These are phyloP conservation scores for Polytrichum commune DNA, from an alignment of 225 moss, liverwort and hornwort genomes.

Conservation along the genomic window DNA sequence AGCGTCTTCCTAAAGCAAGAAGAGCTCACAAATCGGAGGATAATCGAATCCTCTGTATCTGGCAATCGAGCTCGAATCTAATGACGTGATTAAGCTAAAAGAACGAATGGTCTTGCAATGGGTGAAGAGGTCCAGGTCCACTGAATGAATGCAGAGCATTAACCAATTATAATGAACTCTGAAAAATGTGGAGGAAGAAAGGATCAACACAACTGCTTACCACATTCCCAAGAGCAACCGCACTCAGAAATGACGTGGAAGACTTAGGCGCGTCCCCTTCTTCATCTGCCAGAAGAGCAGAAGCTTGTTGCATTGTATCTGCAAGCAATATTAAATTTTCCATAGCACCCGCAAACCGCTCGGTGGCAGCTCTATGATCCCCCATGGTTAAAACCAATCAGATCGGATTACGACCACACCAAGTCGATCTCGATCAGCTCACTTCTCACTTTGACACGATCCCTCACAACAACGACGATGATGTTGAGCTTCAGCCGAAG, in stretches of 20 bases:
- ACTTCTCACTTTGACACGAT: too few relatives aligned
- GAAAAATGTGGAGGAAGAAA: not conserved
- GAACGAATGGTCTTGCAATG: not conserved
- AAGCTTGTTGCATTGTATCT: slow-evolving; percentile 95
- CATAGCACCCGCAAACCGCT: slow-evolving; percentile 66
- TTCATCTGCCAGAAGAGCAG: slow-evolving; percentile 79
- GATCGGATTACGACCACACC: too few relatives aligned
- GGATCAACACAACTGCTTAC: slow-evolving; percentile 7
- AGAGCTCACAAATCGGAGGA: too few relatives aligned
- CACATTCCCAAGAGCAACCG: slow-evolving; percentile 41
- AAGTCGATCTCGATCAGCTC: too few relatives aligned
- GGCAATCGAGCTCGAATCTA: too few relatives aligned
- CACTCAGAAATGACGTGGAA: slow-evolving; percentile 36
- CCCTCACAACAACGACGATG: too few relatives aligned
- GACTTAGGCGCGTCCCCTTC: slow-evolving; percentile 32
- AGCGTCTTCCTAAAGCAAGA: too few relatives aligned
- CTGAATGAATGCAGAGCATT: not conserved
- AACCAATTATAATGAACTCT: not conserved
- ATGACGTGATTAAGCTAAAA: too few relatives aligned
- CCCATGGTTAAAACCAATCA: slow-evolving; percentile 33
- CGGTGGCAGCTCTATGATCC: slow-evolving; percentile 45
- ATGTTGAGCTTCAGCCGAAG: not conserved
- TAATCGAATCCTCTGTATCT: too few relatives aligned
- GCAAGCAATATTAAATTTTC: slow-evolving; percentile 85
- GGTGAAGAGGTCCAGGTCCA: not conserved